These are phyloP conservation scores for Globisporangium barbulae DNA, from an alignment of 352 stramenopile genomes.

Conservation along the genomic window DNA sequence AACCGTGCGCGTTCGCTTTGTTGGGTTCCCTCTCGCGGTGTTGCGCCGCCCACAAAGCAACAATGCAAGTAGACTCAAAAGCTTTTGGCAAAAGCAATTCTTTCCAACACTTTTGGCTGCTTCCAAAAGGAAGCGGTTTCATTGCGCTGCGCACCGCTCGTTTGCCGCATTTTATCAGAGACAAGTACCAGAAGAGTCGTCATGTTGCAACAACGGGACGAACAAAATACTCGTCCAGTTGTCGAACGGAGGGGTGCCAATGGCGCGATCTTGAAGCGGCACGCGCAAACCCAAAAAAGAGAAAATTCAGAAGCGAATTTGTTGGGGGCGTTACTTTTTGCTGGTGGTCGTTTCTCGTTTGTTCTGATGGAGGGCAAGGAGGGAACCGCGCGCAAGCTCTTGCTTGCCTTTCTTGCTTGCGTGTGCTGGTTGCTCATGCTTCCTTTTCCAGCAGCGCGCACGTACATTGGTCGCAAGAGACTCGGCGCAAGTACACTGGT, in stretches of 20 bases:
- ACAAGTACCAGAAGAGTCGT: neutral
- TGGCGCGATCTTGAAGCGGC: slow-evolving; percentile 2
- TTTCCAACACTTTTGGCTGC: neutral
- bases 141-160: neutral
- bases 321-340: slow-evolving; percentile 1
- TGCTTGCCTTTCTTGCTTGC: neutral
- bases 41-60: neutral
- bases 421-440: neutral
- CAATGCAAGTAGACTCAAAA: neutral
- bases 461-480: too few species aligned
- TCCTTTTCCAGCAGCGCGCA: neutral
- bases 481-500: neutral
- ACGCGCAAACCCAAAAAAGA: neutral
- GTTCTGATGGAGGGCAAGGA: neutral
- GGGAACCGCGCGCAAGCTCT: slow-evolving; percentile 1
- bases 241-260: neutral
- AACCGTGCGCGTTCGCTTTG: too few species aligned
- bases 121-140: slow-evolving; percentile 5
- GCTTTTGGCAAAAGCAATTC: too few species aligned
- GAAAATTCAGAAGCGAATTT: neutral
- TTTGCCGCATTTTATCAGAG: slow-evolving; percentile 12
- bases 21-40: too few species aligned
- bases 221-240: neutral
- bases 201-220: neutral
- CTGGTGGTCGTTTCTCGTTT: neutral